Evolutionary conservation across 345 rosid species (phyloP), one percentile per base, ranked within the genome.

Genomic region (Brassica juncea): DNA sequence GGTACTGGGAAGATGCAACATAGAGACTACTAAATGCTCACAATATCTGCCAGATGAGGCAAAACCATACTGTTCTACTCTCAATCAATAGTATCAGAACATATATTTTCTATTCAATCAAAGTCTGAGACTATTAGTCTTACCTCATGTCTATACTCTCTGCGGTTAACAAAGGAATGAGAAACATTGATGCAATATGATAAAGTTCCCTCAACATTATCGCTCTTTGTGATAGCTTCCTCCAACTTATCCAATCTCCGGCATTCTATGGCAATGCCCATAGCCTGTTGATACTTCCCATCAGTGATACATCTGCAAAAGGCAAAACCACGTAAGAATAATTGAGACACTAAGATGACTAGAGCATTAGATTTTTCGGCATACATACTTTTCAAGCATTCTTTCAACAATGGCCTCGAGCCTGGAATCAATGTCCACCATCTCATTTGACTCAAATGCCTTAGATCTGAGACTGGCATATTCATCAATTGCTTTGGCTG

Each of bases 181-280:
- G 99, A 93, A 39, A 93, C 87, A 64, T 89, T 84, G 66, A 89
- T 93, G 87, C 97, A 92, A 74, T 93, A 93, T 62, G 93, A 86
- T 62, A 96, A 88, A 60, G 92, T 87, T 63, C 92, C 97, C 58
- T 87, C 89, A 70, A 96, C 89, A 78, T 96, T 93, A 70, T 93
- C 97, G 59, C 99, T 96, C 85, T 86, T 86, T 23, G 86, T 88
- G 61, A 96, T 90, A 81, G 99, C 97, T 80, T 96, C 98, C 86
- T 96, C 94, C 66, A 96, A 90, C 84, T 93, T 96, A 83, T 96
- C 99, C 83, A 96, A 77, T 85, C 98, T 86, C 70, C 97, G 89
- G 84, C 98, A 96, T 79, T 96, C 99, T 82, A 96, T 88, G 9
- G 99, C 94, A 83, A 89, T 92, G 80, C 99, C 99, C 97, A 96